These are phyloP conservation scores for Penicillium olsonii DNA, from an alignment of 2,329 filamentous ascomycete genomes.

Conservation along the genomic window DNA sequence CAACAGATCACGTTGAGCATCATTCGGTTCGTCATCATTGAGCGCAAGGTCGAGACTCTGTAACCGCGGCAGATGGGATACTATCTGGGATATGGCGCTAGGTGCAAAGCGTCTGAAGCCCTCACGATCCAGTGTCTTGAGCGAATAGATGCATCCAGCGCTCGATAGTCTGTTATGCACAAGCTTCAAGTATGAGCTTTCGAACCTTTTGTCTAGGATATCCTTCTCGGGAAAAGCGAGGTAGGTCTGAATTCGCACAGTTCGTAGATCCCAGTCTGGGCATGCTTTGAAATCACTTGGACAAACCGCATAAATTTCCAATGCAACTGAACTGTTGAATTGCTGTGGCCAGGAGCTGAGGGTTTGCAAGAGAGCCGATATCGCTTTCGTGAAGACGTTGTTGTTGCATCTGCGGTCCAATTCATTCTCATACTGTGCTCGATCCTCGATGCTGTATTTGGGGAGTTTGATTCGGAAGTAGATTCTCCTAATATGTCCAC, in stretches of 20 bases:
- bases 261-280: background rate
- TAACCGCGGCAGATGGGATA: background rate
- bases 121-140: background rate
- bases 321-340: no score
- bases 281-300: background rate
- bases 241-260: background rate
- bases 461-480: background rate
- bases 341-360: background rate
- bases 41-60: background rate
- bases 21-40: background rate
- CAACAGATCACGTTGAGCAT: background rate
- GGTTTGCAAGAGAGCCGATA: background rate
- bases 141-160: background rate
- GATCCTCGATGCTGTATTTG: background rate
- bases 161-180: background rate
- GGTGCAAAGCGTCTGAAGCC: background rate
- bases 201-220: background rate
- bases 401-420: background rate
- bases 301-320: background rate
- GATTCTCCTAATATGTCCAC: background rate
- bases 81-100: background rate
- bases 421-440: background rate
- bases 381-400: background rate
- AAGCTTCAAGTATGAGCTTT: background rate
- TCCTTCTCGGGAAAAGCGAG: background rate